Percentiles rank a stretch among this genome's conserved stretches.
These are phyloP conservation scores for Talaromyces funiculosus DNA, from an alignment of 2,329 filamentous ascomycete species.

Conservation along the genomic window DNA sequence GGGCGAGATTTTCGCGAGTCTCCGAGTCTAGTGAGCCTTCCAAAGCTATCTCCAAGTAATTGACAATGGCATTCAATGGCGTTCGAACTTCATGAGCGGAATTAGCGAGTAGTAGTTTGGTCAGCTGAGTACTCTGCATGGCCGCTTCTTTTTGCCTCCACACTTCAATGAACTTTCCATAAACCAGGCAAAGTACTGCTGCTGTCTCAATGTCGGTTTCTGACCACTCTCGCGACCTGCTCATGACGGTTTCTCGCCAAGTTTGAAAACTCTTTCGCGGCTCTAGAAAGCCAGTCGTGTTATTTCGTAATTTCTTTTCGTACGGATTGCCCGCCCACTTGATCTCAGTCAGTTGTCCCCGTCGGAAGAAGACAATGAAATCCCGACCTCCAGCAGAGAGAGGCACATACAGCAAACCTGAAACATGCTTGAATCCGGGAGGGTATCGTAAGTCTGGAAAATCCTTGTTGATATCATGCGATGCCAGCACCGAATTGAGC, in stretches of 20 bases:
- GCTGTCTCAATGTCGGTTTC: conserved; percentile 87
- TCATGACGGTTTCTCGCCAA: conserved; percentile 74
- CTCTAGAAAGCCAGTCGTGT: conserved; percentile 66
- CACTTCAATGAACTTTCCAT: conserved; percentile 85
- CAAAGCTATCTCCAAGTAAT: conserved; percentile 85
- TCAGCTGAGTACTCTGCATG: conserved; percentile 74
- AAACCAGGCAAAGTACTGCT: conserved; percentile 79
- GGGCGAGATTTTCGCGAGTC: conserved; percentile 75
- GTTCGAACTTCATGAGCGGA: conserved; percentile 90
- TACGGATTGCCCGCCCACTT: conserved; percentile 87
- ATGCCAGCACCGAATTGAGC: conserved; percentile 69
- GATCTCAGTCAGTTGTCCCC: conserved; percentile 66
- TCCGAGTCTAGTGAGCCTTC: conserved; percentile 75
- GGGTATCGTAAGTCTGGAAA: conserved; percentile 76
- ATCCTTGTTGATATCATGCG: conserved; percentile 68
- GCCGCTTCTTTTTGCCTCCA: conserved; percentile 88
- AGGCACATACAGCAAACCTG: conserved; percentile 75
- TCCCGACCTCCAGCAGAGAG: conserved; percentile 69
- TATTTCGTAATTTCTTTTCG: conserved; percentile 68
- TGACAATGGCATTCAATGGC: conserved; percentile 87
- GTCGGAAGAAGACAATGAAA: conserved; percentile 89
- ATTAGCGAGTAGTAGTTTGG: conserved; percentile 71
- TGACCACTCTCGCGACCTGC: conserved; percentile 80
- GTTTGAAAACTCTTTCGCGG: conserved; percentile 71
- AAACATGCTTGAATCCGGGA: conserved; percentile 72